Base-by-base conservation (phyloP, 495 filamentous ascomycete genomes). In the Xylaria nigripes region DNA sequence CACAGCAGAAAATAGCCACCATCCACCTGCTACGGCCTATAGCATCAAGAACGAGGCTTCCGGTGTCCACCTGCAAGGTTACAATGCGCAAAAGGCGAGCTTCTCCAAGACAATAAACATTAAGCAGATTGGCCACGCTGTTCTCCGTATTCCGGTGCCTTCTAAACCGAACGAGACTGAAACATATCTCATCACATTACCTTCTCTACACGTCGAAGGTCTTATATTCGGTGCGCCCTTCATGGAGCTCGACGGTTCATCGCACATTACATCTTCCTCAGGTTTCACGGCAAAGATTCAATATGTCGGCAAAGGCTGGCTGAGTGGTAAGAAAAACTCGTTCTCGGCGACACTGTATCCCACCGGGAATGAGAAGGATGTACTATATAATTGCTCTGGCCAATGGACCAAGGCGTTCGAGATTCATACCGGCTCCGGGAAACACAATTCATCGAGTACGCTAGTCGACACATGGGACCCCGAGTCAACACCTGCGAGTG, bases 11-110 rank as follows among this genome's bases (percentile, higher is more conserved):
- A 12, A 55, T 57, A 95, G 89, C 73, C 93, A 97, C 62, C 93
- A 98, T 63, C 93, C 94, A n/a, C 93, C 94, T 10, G 90, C 89
- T 25, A 98, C 94, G 8, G 94, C 92, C 3, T 97, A 96, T 68
- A 85, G 84, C 52, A 94, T 97, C 60, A 85, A 79, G 68, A 97
- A 98, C 68, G 70, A 84, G 19, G 81, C 91, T 56, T 81, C 91
- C 55, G 87, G 89, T 30, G 80, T 98, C 27, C 83, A 86, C 71
- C 77, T 98, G 3, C 83, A 95, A 78, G 93, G 94, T 52, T 96
- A 96, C 73, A 96, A 96, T 60, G 94, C 87, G n/a, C 94, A 96
- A 64, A 97, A 96, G 68, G 93, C 90, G 6, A 90, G 86, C 21
- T 96, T 97, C 67, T 86, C 86, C 27, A 84, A 86, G 46, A 94